These are phyloP conservation scores for Teratosphaeria gauchensis DNA, from an alignment of 2,329 filamentous ascomycete genomes.

Conservation along the genomic window DNA sequence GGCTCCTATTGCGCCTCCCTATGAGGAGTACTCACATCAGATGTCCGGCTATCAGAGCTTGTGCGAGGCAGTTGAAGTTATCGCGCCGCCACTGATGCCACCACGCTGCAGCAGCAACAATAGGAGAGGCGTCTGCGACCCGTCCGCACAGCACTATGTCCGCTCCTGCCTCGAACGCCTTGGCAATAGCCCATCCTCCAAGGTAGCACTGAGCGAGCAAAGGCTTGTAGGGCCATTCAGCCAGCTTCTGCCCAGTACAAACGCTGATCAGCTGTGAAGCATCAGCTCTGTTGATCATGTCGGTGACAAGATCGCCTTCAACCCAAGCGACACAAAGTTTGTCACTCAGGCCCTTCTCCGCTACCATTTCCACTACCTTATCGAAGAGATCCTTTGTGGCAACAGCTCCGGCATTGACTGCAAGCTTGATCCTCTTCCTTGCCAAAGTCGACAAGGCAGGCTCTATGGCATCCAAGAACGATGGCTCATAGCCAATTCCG, in stretches of 20 bases:
- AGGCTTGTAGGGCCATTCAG: constrained; percentile 10
- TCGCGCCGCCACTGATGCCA: constrained; percentile 32
- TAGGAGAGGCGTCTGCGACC: constrained; percentile 32
- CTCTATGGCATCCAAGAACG: constrained; percentile 37
- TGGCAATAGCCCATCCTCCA: constrained; percentile 31
- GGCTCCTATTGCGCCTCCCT: too few relatives aligned
- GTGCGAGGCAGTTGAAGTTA: constrained; percentile 28
- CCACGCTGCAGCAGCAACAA: constrained; percentile 32
- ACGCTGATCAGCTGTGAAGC: constrained; percentile 5
- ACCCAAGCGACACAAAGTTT: constrained; percentile 37
- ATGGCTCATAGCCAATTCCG: constrained; percentile 7
- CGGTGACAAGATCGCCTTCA: constrained; percentile 31
- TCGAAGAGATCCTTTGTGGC: constrained; percentile 33
- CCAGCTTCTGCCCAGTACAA: constrained; percentile 9
- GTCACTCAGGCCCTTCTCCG: constrained; percentile 28
- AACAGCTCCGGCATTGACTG: constrained; percentile 36
- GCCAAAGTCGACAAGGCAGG: constrained; percentile 30
- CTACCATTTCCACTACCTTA: constrained; percentile 21
- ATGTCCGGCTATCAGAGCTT: constrained; percentile 30
- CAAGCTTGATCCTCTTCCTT: constrained; percentile 33
- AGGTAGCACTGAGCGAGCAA: constrained; percentile 17
- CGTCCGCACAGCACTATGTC: constrained; percentile 34
- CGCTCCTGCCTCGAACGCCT: constrained; percentile 28
- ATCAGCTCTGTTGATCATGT: constrained; percentile 8
- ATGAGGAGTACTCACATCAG: constrained; percentile 18